These are phyloP conservation scores for Porphyridium purpureum DNA, from an alignment of 23 red algal genomes.

Conservation along the genomic window DNA sequence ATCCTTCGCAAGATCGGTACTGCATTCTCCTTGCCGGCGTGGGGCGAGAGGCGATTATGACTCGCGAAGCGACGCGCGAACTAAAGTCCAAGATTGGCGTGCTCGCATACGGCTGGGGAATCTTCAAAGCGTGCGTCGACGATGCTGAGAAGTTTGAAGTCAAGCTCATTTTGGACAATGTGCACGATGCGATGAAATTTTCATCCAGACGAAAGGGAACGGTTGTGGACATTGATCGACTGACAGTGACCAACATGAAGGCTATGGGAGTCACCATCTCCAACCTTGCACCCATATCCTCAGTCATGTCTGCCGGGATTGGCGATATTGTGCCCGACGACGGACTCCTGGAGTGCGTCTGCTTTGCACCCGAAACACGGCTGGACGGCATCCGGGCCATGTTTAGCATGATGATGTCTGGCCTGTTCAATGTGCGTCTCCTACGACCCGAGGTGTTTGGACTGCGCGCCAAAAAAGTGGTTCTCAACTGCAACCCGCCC, in stretches of 20 bases:
- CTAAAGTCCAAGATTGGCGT: constrained; percentile 14
- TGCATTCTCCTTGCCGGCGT: constrained; percentile 41
- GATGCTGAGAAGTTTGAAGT: constrained; percentile 9
- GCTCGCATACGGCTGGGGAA: constrained; percentile 17
- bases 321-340: constrained; percentile 25
- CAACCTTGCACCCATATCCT: constrained; percentile 30
- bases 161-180: constrained; percentile 5
- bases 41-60: constrained; percentile 22
- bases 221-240: neutral
- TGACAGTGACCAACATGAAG: neutral
- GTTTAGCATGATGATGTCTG: constrained; percentile 12
- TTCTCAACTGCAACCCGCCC: constrained; percentile 28
- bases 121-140: constrained; percentile 11
- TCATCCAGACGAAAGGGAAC: too few relatives aligned
- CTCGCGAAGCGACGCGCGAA: constrained; percentile 5
- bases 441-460: constrained; percentile 9
- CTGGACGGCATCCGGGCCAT: constrained; percentile 14
- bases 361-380: constrained; percentile 2
- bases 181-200: constrained; percentile 2
- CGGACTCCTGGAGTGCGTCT: constrained; percentile 32
- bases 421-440: constrained; percentile 11
- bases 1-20: too few relatives aligned
- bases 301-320: constrained; percentile 33
- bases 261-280: constrained; percentile 29
- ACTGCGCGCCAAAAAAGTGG: constrained; percentile 15